A percentile compares a stretch with the other conserved stretches of the same genome.
Evolutionary conservation across 192 early-diverging fungal species (phyloP).

Genomic region (Backusella morwellensis): DNA sequence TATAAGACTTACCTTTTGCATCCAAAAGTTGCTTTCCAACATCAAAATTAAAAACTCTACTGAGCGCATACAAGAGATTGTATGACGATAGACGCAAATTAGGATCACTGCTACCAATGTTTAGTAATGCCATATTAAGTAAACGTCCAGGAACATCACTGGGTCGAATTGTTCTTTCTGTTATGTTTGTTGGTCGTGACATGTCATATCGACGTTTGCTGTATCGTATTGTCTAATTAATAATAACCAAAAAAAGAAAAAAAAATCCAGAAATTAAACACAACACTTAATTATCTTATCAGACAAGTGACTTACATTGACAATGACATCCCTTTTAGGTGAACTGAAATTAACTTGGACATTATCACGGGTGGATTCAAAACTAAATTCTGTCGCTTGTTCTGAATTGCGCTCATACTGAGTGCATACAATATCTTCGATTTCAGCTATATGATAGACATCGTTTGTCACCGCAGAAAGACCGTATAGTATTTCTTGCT

Average conservation of each 20-base stretch:
- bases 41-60: slow-evolving; percentile 76
- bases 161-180: slow-evolving; percentile 72
- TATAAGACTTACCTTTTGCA: slow-evolving; percentile 49
- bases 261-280: neutral
- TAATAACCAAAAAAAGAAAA: slow-evolving; percentile 28
- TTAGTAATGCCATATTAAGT: slow-evolving; percentile 89
- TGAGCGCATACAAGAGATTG: slow-evolving; percentile 80
- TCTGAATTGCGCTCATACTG: slow-evolving; percentile 47
- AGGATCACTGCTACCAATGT: slow-evolving; percentile 77
- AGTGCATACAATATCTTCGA: slow-evolving; percentile 46
- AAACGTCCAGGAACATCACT: slow-evolving; percentile 87
- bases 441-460: slow-evolving; percentile 68
- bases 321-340: slow-evolving; percentile 68
- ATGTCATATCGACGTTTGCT: slow-evolving; percentile 64
- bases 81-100: slow-evolving; percentile 78
- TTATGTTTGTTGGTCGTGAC: slow-evolving; percentile 50
- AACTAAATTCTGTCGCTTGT: slow-evolving; percentile 69
- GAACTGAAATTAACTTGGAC: slow-evolving; percentile 64
- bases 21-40: slow-evolving; percentile 71
- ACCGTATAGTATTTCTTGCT: slow-evolving; percentile 56
- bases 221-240: slow-evolving; percentile 55
- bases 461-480: slow-evolving; percentile 76
- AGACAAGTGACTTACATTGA: slow-evolving; percentile 36
- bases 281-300: neutral
- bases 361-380: slow-evolving; percentile 69